Evolutionary conservation across 148 eudicot genomes (phyloP), one percentile per base, ranked within the genome.

Genomic region (Fagopyrum homotropicum): DNA sequence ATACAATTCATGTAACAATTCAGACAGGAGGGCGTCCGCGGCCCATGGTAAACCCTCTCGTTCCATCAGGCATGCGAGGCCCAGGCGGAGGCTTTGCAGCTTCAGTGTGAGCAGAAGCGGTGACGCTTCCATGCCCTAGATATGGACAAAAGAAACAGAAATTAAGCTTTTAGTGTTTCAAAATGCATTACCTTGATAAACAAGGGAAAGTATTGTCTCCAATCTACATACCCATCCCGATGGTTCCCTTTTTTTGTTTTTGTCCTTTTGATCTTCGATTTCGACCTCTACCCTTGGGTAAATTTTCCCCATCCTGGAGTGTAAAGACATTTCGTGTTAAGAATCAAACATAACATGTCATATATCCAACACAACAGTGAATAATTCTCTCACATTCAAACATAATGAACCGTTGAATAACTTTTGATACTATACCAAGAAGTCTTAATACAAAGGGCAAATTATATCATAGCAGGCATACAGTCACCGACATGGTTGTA

Each of bases 1-100:
- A 35, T 35, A 35, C 40, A 35, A 35, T 35, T 35, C 40, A 35
- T 35, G 3, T 35, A 35, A 35, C 40, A 35, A 1, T 35, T 35
- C 40, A 35, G 69, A 77, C 59, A 10, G 47, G 81, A 84, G 93
- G 89, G 35, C 88, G 88, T 16, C 98, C 98, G 75, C 98, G 92
- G 22, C 98, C 98, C 93, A 94, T 80, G 12, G 91, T 64, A 76
- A 94, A 94, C 75, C 98, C 98, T 81, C 83, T 82, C 6, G 96
- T 91, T 60, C 98, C 98, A 77, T 94, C 98, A 9, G 98, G 98
- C 98, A 94, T 91, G 79, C 81, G 85, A 4, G 97, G 98, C 70
- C 98, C 98, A 1, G 95, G 96, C 50, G 93, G 98, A 19, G 95
- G 91, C 76, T 85, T 91, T 14, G 82, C 75, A 51, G 86, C 80